Percentiles rank a stretch among this genome's conserved stretches.
Evolutionary conservation across 1,284 basidiomycete genomes (phyloP).

Genomic region (Tilletia setariae): DNA sequence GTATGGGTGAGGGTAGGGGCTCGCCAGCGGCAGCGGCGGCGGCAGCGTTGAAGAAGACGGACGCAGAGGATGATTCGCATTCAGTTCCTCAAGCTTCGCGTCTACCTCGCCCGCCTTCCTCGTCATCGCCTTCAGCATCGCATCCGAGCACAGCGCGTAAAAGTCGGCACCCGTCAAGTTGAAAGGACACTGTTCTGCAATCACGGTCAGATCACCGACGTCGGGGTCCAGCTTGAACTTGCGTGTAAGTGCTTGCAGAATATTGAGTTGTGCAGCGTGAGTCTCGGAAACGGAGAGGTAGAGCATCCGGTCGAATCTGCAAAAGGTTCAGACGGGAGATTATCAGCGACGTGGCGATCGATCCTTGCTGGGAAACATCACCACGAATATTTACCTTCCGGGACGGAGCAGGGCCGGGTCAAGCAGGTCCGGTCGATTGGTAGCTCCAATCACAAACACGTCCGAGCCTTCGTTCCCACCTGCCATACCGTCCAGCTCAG

Average conservation of each 20-base stretch:
- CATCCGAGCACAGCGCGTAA: conserved; percentile 94
- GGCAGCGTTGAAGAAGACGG: conserved; percentile 1
- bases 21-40: no score
- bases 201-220: conserved; percentile 63
- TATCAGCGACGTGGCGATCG: background rate
- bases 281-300: conserved; percentile 90
- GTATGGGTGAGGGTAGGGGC: conserved; percentile 61
- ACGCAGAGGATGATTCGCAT: background rate
- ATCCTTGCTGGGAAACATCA: background rate
- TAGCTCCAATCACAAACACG: conserved; percentile 59
- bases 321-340: background rate
- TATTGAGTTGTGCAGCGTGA: conserved; percentile 79
- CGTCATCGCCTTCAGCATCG: conserved; percentile 91
- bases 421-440: conserved; percentile 57
- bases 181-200: conserved; percentile 80
- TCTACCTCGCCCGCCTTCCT: conserved; percentile 76
- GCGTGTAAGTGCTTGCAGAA: conserved; percentile 83
- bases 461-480: conserved; percentile 53
- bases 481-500: conserved; percentile 58
- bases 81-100: conserved; percentile 24
- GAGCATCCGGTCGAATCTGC: conserved; percentile 92
- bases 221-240: conserved; percentile 79
- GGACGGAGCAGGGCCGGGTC: conserved; percentile 57
- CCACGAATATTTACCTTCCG: conserved; percentile 48
- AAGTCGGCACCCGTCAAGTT: conserved; percentile 81